phyloP scores from a whole-genome alignment of 305 asterid species.

The Andrographis paniculata region DNA sequence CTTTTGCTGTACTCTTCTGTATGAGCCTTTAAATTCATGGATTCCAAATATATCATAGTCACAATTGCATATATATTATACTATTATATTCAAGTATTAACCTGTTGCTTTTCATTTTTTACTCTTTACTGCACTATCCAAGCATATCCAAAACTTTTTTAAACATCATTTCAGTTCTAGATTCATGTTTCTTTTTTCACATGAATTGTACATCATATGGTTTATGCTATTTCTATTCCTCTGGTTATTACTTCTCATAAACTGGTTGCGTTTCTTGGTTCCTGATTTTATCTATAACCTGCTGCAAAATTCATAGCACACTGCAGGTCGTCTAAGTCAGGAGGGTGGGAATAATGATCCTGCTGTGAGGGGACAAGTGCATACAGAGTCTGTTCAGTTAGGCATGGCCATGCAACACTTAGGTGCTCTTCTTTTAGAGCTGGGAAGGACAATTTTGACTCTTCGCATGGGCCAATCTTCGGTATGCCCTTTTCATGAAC shows the following conservation, averaged over 20 bases:
- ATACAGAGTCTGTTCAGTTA: slow-evolving; percentile 45
- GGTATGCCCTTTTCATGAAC: slow-evolving; percentile 37
- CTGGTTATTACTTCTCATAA: too few species aligned
- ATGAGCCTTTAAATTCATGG: too few species aligned
- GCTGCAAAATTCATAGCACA: slow-evolving; percentile 52
- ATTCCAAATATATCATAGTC: too few species aligned
- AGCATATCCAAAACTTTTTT: too few species aligned
- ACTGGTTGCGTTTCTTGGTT: not conserved
- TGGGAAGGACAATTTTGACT: slow-evolving; percentile 81
- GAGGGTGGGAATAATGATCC: slow-evolving; percentile 57
- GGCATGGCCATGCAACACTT: slow-evolving; percentile 86
- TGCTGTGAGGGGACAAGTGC: slow-evolving; percentile 55
- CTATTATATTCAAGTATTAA: too few species aligned
- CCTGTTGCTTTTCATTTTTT: too few species aligned
- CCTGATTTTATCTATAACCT: slow-evolving; percentile 32
- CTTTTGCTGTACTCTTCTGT: too few species aligned
- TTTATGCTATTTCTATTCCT: not conserved
- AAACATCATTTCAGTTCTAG: too few species aligned
- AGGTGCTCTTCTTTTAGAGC: slow-evolving; percentile 79
- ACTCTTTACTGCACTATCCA: too few species aligned
- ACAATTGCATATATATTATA: too few species aligned
- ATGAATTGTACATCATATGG: too few species aligned
- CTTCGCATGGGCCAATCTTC: slow-evolving; percentile 78
- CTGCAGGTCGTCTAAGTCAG: slow-evolving; percentile 61
- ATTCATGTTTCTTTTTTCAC: too few species aligned